phyloP scores from a whole-genome alignment of 331 rosid species.

The Malus hybrid region DNA sequence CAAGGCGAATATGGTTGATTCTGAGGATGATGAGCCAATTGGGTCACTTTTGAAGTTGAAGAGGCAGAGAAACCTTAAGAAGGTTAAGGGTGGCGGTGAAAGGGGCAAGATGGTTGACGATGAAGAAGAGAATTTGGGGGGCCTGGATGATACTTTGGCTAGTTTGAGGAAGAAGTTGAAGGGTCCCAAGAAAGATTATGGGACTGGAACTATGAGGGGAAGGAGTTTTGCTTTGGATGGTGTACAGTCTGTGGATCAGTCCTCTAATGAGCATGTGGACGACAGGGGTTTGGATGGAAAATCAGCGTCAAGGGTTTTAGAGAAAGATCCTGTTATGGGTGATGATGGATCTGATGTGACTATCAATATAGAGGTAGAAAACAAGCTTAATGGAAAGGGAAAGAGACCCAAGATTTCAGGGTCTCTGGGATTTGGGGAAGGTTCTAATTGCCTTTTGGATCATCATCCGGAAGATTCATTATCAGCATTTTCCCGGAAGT shows the following conservation, averaged over 20 bases:
- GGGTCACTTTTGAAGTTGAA: conserved; percentile 74
- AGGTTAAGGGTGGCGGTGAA: conserved; percentile 30
- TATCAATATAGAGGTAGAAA: conserved; percentile 13
- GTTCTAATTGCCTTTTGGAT: conserved; percentile 26
- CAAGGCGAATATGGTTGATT: conserved; percentile 40
- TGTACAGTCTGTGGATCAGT: conserved; percentile 24
- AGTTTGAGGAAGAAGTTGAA: conserved; percentile 85
- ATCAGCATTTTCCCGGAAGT: conserved; percentile 42
- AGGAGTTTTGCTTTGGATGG: conserved; percentile 29
- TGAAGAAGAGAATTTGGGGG: conserved; percentile 51
- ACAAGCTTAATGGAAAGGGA: conserved; percentile 7
- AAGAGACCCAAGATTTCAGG: conserved; percentile 28
- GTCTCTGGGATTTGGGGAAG: conserved; percentile 37
- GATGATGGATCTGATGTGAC: conserved; percentile 20
- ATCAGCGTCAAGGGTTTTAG: conserved; percentile 1
- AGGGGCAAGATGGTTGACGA: conserved; percentile 34
- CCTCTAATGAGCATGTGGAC: conserved; percentile 20
- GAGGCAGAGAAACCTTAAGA: conserved; percentile 51
- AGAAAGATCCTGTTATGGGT: conserved; percentile 8
- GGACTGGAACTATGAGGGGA: conserved; percentile 34
- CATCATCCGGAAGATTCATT: conserved; percentile 44
- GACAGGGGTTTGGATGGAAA: conserved; percentile 20
- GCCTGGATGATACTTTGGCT: conserved; percentile 89
- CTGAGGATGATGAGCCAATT: conserved; percentile 80
- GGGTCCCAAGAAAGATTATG: conserved; percentile 71